Evolutionary conservation across 108 stramenopile species (phyloP).

Genomic region (Chaetoceros muelleri): DNA sequence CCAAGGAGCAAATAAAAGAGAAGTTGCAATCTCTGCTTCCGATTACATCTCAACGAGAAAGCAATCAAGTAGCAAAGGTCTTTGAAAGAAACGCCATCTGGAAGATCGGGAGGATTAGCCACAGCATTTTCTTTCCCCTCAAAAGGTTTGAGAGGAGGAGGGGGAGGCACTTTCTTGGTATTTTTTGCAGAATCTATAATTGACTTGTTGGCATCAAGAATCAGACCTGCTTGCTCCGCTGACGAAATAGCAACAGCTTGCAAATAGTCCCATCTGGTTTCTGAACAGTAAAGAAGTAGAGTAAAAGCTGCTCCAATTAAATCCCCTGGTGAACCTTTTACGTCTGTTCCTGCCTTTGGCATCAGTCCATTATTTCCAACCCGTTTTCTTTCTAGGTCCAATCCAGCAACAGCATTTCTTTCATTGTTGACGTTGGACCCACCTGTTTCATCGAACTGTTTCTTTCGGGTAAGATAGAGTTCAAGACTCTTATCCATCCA

Average conservation of each 20-base stretch:
- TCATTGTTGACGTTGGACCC: not conserved
- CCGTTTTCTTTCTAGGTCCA: not conserved
- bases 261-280: conserved; percentile 54
- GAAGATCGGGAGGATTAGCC: conserved; percentile 20
- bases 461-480: not conserved
- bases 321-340: not conserved
- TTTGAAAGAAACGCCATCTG: conserved; percentile 42
- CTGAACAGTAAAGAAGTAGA: conserved; percentile 36
- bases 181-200: not conserved
- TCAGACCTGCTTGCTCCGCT: conserved; percentile 38
- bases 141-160: not conserved
- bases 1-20: conserved; percentile 62
- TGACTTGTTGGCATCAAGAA: conserved; percentile 58
- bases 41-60: conserved; percentile 54
- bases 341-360: not conserved
- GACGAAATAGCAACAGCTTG: conserved; percentile 37
- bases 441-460: not conserved
- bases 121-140: conserved; percentile 2
- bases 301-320: conserved; percentile 16
- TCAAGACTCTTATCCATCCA: not conserved
- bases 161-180: not conserved
- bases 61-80: conserved; percentile 40
- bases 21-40: conserved; percentile 53
- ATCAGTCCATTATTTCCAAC: not conserved
- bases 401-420: not conserved